Percentiles rank a stretch among this genome's conserved stretches.
These are phyloP conservation scores for Remersonia thermophila DNA, from an alignment of 2,329 filamentous ascomycete genomes.

Conservation along the genomic window DNA sequence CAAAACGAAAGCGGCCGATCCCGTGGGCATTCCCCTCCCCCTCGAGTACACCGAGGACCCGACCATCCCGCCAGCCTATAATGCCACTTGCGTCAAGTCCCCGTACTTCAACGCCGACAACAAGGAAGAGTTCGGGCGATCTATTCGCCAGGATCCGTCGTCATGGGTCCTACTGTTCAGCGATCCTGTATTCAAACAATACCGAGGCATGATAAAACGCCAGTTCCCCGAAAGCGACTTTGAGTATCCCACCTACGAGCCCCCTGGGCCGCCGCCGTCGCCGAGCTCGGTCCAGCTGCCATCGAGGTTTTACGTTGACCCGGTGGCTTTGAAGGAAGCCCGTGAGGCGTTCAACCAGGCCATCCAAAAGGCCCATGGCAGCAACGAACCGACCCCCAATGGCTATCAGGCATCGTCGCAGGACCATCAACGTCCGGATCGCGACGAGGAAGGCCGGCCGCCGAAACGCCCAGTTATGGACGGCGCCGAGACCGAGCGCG, in stretches of 20 bases:
- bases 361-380: neutral
- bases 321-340: neutral
- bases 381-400: neutral
- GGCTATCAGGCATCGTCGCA: neutral
- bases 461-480: conserved; percentile 9
- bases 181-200: conserved; percentile 31
- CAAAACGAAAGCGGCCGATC: conserved; percentile 28
- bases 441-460: neutral
- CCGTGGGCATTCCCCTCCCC: conserved; percentile 34
- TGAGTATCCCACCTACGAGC: conserved; percentile 18
- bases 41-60: conserved; percentile 31
- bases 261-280: conserved; percentile 10
- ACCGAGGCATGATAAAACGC: conserved; percentile 18
- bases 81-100: conserved; percentile 32
- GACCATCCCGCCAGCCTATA: conserved; percentile 32
- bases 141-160: conserved; percentile 28
- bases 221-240: conserved; percentile 15
- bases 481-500: conserved; percentile 2
- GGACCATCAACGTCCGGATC: neutral
- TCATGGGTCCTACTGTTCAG: conserved; percentile 27
- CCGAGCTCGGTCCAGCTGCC: conserved; percentile 14
- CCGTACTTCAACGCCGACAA: conserved; percentile 32
- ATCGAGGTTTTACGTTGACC: conserved; percentile 9
- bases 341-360: neutral
- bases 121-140: conserved; percentile 28